These are phyloP conservation scores for Tuber borchii DNA, from an alignment of 495 filamentous ascomycete genomes.

Conservation along the genomic window DNA sequence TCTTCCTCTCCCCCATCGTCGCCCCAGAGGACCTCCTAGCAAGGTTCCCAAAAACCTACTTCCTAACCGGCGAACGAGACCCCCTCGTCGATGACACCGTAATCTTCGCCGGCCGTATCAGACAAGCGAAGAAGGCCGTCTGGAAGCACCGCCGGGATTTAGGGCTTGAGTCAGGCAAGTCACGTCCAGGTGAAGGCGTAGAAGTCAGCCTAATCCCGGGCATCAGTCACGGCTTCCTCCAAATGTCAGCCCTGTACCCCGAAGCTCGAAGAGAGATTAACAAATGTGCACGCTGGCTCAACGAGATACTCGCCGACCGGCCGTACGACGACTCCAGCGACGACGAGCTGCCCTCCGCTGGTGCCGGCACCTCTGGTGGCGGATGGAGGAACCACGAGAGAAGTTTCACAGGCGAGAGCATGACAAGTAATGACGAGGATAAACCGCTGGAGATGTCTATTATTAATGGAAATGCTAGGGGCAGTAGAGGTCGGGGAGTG, in stretches of 20 bases:
- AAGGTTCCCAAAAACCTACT: constrained; percentile 81
- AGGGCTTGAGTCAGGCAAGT: constrained; percentile 48
- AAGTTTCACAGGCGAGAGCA: constrained; percentile 22
- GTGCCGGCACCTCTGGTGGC: constrained; percentile 34
- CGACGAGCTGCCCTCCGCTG: neutral
- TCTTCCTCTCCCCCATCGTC: constrained; percentile 77
- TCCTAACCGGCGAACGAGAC: constrained; percentile 90
- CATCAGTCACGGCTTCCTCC: constrained; percentile 84
- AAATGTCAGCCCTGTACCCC: constrained; percentile 79
- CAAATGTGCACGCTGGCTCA: constrained; percentile 68
- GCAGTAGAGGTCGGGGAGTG: constrained; percentile 36
- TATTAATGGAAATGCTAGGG: constrained; percentile 35
- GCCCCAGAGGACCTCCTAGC: constrained; percentile 77
- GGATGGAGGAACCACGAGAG: constrained; percentile 31
- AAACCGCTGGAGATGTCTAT: constrained; percentile 41
- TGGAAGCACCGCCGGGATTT: constrained; percentile 58
- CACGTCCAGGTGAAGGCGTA: constrained; percentile 44
- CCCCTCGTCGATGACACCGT: constrained; percentile 94
- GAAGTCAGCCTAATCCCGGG: constrained; percentile 80
- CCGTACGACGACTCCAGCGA: constrained; percentile 42
- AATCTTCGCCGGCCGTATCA: constrained; percentile 81
- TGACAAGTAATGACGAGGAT: constrained; percentile 28
- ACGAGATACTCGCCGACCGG: constrained; percentile 56
- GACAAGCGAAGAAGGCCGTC: constrained; percentile 68
- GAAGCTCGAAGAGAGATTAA: constrained; percentile 78